Percentiles rank a stretch among this genome's conserved stretches.
phyloP scores from a whole-genome alignment of 345 rosid genomes.

The Geranium rotundifolium region DNA sequence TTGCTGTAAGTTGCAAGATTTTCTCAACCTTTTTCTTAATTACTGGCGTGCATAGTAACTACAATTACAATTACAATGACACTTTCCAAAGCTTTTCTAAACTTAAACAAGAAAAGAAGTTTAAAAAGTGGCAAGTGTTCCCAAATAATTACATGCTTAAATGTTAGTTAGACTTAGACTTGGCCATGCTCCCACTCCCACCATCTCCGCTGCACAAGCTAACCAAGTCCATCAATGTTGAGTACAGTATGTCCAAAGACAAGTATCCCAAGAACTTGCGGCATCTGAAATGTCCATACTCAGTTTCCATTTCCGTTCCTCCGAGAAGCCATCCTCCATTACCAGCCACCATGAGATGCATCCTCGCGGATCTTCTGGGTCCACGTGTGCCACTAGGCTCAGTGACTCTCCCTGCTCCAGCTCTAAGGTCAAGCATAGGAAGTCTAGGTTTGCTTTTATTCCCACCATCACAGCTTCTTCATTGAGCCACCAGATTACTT shows the following conservation, averaged over 20 bases:
- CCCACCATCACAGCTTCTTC: conserved; percentile 82
- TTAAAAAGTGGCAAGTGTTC: too few relatives aligned
- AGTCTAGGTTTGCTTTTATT: conserved; percentile 63
- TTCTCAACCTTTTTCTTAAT: too few relatives aligned
- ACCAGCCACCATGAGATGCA: conserved; percentile 91
- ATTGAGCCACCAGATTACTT: conserved; percentile 85
- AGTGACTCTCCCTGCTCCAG: conserved; percentile 74
- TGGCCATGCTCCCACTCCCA: neutral
- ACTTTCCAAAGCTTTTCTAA: too few relatives aligned
- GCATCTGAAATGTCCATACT: conserved; percentile 24
- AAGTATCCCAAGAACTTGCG: conserved; percentile 69
- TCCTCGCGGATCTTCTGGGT: conserved; percentile 54
- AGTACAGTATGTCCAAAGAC: conserved; percentile 52
- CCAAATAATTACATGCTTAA: neutral
- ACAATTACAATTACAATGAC: too few relatives aligned
- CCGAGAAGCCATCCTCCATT: conserved; percentile 64
- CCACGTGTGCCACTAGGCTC: conserved; percentile 78
- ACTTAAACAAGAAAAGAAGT: too few relatives aligned
- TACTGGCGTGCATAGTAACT: too few relatives aligned
- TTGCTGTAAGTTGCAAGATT: too few relatives aligned
- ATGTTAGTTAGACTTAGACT: neutral
- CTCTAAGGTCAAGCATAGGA: conserved; percentile 64
- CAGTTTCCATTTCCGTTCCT: conserved; percentile 48
- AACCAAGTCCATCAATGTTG: conserved; percentile 67
- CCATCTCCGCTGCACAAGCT: conserved; percentile 50